A percentile compares a stretch with the other conserved stretches of the same genome.
Evolutionary conservation across 2,329 filamentous ascomycete species (phyloP).

Genomic region (Ophiognomonia clavigignenti-juglandacearum): DNA sequence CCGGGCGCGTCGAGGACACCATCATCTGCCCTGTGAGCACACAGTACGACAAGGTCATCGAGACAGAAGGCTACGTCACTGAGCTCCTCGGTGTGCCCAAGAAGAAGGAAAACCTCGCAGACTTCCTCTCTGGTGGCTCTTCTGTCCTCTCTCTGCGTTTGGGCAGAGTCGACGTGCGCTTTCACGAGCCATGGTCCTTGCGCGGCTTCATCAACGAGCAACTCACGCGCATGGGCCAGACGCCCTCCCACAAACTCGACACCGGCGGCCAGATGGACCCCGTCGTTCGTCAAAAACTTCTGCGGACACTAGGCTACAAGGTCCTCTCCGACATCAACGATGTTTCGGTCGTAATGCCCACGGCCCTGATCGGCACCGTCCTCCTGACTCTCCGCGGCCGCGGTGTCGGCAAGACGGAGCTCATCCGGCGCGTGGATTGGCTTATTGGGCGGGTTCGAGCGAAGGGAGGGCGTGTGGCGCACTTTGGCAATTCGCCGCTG

Average conservation of each 20-base stretch:
- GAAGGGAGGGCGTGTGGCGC: slow-evolving; percentile 88
- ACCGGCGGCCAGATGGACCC: slow-evolving; percentile 42
- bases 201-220: slow-evolving; percentile 77
- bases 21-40: slow-evolving; percentile 95
- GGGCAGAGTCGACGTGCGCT: slow-evolving; percentile 89
- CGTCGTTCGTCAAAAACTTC: slow-evolving; percentile 62
- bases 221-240: slow-evolving; percentile 49
- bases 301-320: slow-evolving; percentile 85
- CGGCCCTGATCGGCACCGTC: slow-evolving; percentile 89
- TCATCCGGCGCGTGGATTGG: slow-evolving; percentile 87
- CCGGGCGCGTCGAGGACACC: slow-evolving; percentile 81
- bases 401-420: slow-evolving; percentile 81
- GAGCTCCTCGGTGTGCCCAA: slow-evolving; percentile 93
- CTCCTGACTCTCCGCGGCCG: slow-evolving; percentile 85
- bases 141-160: slow-evolving; percentile 85
- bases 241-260: slow-evolving; percentile 44
- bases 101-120: slow-evolving; percentile 86
- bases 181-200: slow-evolving; percentile 94
- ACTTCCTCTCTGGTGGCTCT: slow-evolving; percentile 79
- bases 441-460: slow-evolving; percentile 73
- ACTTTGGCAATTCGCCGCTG: slow-evolving; percentile 79
- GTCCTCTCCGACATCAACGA: slow-evolving; percentile 92
- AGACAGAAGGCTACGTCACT: slow-evolving; percentile 93
- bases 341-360: slow-evolving; percentile 97
- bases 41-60: slow-evolving; percentile 98